phyloP scores from a whole-genome alignment of 1,284 basidiomycete genomes.

The Trametes versicolor region DNA sequence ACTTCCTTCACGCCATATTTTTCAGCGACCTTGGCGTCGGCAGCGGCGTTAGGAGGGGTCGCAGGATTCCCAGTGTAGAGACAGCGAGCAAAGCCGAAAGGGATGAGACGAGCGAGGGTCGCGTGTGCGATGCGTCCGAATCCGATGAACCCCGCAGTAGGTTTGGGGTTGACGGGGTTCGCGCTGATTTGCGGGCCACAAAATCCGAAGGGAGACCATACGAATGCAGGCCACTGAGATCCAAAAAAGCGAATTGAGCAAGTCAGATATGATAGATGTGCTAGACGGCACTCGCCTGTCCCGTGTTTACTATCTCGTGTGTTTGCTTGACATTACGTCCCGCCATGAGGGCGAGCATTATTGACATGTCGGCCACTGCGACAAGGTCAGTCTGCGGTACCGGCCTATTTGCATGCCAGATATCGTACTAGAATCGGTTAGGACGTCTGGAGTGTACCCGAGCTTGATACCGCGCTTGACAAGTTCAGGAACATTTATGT shows the following conservation, averaged over 20 bases:
- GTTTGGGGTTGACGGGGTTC: constrained; percentile 57
- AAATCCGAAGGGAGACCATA: constrained; percentile 86
- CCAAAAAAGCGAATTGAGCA: neutral
- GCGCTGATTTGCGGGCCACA: constrained; percentile 83
- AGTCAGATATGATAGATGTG: neutral
- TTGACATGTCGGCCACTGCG: constrained; percentile 85
- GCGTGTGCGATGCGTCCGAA: constrained; percentile 94
- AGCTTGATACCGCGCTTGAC: constrained; percentile 76
- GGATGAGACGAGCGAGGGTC: constrained; percentile 77
- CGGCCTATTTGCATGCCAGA: neutral
- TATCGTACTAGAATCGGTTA: constrained; percentile 84
- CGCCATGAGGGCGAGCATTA: constrained; percentile 94
- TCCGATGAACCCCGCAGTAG: constrained; percentile 90
- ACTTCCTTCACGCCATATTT: constrained; percentile 62
- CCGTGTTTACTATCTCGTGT: constrained; percentile 71
- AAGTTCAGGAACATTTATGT: constrained; percentile 76
- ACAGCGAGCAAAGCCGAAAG: constrained; percentile 79
- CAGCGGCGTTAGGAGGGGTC: constrained; percentile 53
- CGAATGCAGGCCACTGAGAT: constrained; percentile 64
- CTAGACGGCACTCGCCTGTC: constrained; percentile 56
- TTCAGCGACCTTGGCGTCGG: constrained; percentile 62
- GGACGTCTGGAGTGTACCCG: constrained; percentile 92
- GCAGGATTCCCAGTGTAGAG: constrained; percentile 70
- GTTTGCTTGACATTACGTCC: constrained; percentile 79
- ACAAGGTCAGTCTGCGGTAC: constrained; percentile 18